Evolutionary conservation across 2,329 filamentous ascomycete species (phyloP), one percentile per base, ranked within the genome.

Genomic region (Hortaea sp.): DNA sequence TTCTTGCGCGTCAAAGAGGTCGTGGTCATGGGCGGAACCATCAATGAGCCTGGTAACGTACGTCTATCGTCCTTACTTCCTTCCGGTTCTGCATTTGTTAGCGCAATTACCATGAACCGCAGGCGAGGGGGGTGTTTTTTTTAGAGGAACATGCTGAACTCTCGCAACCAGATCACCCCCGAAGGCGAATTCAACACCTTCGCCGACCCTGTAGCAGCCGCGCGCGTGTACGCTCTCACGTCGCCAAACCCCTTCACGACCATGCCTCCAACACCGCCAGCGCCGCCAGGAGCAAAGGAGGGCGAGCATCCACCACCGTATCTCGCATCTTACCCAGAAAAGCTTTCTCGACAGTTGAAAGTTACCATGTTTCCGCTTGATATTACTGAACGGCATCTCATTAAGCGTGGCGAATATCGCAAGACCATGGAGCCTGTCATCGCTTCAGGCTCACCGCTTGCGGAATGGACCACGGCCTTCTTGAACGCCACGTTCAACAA

Each of bases 101-200:
- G 32, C 32, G 32, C 32, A 12, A 20, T 20, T 20, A 20, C 20
- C 20, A 20, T 20, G 20, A 20, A 20, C 20, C 20, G 20, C 20
- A 20, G 20, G 20, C 20, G 20, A 20, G 32, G 12, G n/a, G n/a
- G n/a, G n/a, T n/a, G 20, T 20, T 20, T 20, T 20, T 20, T 31
- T 56, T 69, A 13, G 66, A 63, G 45, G 69, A 69, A 47, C 59
- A 67, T 53, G 62, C 63, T 7, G 57, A 61, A 39, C 53, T 50
- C 32, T 12, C 45, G 53, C n/a, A 53, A 68, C 50, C 65, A 74
- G 71, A 76, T 82, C 54, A 82, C 78, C 0, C 90, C 92, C 1
- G 78, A 84, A 9, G 88, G 86, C 52, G 92, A 98, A 65, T 98
- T 98, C 77, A 98, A 98, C 71, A 85, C 84, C 47, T 94, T 88